These are phyloP conservation scores for Microsporum audouinii DNA, from an alignment of 2,329 filamentous ascomycete genomes.

Conservation along the genomic window DNA sequence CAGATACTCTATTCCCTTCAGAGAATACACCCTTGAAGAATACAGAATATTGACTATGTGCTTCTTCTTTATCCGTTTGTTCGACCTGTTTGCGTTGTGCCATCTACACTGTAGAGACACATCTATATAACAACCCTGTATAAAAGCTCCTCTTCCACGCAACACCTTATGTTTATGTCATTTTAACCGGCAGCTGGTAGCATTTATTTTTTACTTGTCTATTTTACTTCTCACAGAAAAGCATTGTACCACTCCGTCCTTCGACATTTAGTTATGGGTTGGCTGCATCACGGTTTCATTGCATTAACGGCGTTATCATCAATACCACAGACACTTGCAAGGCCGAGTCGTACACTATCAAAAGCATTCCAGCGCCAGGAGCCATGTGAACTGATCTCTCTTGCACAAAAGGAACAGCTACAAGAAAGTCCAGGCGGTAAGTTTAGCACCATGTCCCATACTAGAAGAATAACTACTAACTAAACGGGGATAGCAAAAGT, in stretches of 20 bases:
- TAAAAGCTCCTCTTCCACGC: neutral
- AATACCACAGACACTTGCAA: neutral
- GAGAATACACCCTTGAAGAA: neutral
- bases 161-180: neutral
- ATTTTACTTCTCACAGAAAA: neutral
- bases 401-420: conserved; percentile 1
- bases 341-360: neutral
- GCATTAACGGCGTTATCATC: neutral
- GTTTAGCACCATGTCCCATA: neutral
- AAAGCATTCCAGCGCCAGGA: conserved; percentile 1
- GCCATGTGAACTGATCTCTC: conserved; percentile 8
- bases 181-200: neutral
- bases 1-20: neutral
- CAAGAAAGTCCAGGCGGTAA: neutral
- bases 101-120: neutral
- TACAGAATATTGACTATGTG: too few species aligned
- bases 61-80: neutral
- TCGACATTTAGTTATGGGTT: neutral
- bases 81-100: neutral
- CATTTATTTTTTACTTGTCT: neutral
- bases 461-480: neutral
- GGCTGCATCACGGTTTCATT: neutral
- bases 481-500: neutral
- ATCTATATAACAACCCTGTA: neutral
- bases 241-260: neutral